These are phyloP conservation scores for Xylaria scruposa DNA, from an alignment of 495 filamentous ascomycete genomes.

Conservation along the genomic window DNA sequence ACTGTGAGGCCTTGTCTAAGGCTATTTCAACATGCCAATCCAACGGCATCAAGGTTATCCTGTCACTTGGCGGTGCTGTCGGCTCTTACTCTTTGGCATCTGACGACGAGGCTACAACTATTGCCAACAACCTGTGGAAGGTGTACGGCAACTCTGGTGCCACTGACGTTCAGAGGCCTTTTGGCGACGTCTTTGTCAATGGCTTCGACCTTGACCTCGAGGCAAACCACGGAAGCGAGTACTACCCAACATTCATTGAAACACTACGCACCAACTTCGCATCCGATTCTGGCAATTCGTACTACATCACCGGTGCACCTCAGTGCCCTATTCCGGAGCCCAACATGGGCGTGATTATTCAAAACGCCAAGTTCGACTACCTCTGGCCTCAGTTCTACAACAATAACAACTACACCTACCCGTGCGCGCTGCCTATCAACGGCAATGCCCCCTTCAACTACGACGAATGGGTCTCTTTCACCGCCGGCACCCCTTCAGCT, in stretches of 20 bases:
- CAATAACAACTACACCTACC: constrained; percentile 39
- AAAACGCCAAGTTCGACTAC: constrained; percentile 42
- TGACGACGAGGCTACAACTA: constrained; percentile 52
- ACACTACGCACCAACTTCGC: constrained; percentile 52
- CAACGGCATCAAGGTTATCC: constrained; percentile 54
- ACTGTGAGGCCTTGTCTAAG: constrained; percentile 53
- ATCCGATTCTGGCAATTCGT: constrained; percentile 47
- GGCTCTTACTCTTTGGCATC: constrained; percentile 47
- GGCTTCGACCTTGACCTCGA: constrained; percentile 66
- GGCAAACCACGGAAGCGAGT: constrained; percentile 44
- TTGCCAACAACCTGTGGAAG: constrained; percentile 58
- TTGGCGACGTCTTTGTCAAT: constrained; percentile 57
- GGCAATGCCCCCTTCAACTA: constrained; percentile 49
- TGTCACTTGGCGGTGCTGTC: constrained; percentile 53
- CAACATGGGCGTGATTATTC: constrained; percentile 55
- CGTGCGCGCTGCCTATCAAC: constrained; percentile 42
- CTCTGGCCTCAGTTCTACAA: constrained; percentile 38
- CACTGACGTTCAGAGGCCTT: constrained; percentile 46
- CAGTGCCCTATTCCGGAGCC: constrained; percentile 60
- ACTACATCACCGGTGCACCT: constrained; percentile 62
- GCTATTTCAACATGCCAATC: constrained; percentile 57
- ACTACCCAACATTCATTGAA: constrained; percentile 48
- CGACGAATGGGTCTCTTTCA: constrained; percentile 53
- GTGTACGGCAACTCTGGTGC: constrained; percentile 54
- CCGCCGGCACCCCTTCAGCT: constrained; percentile 47